Evolutionary conservation across 176 grass and related monocot genomes (phyloP), one percentile per base, ranked within the genome.

Genomic region (Thinopyrum elongatum): DNA sequence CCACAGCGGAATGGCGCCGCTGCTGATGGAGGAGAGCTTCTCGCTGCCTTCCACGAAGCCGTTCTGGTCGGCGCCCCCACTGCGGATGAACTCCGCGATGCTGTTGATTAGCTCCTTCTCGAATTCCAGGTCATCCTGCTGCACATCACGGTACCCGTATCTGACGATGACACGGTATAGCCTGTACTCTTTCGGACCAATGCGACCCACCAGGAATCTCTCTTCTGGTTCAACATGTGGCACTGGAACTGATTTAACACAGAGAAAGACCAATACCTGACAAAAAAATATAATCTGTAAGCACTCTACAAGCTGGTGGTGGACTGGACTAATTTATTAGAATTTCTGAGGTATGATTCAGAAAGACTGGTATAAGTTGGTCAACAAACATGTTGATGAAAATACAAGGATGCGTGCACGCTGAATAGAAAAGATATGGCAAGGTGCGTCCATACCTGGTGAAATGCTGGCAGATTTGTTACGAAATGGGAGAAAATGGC

Each of bases 401-500:
- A 14, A 69, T 79, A 36, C 14, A 77, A 71, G 15, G 1, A 49
- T 63, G 5, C 34, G 34, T 35, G 67, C 28, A 27, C 1, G 44
- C 14, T 82, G 51, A 71, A 86, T 19, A 72, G 8, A 33, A 69
- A 58, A 69, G 0, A 46, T 69, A 57, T 57, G 36, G 49, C 17
- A 71, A 57, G 8, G 21, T 82, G 41, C 25, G 3, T 49, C 19
- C 66, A 70, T 70, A 98, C 96, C 96, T 98, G 96, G 87, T 98
- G 96, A 85, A 98, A 98, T 25, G 96, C 96, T 34, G 96, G 96
- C 26, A 98, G 60, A 83, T 98, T 98, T 39, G 96, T 98, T 70
- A 98, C 96, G 6, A 98, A 98, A 29, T 98, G 96, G 44, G 96
- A 95, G 73, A 98, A 98, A 62, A 98, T 95, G 28, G 94, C 94